Conservation (phyloP, 257 asterid genomes). For the Solanum clarkiae region DNA sequence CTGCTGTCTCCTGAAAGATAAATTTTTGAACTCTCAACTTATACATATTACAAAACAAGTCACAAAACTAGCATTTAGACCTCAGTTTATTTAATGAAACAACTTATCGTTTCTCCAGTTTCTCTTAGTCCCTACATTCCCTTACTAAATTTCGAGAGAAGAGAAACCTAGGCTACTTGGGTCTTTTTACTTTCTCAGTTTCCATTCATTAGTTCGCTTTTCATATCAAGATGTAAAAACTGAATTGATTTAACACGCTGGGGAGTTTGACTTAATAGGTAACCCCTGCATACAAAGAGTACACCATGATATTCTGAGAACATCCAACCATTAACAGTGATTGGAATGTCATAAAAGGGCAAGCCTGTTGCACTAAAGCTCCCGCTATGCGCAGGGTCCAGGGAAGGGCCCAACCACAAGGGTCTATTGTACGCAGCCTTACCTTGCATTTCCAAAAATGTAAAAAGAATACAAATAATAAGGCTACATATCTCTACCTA, state of each 20-base stretch:
- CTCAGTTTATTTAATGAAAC: background rate
- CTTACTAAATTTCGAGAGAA: background rate
- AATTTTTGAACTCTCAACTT: background rate
- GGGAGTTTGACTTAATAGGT: background rate
- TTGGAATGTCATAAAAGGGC: background rate
- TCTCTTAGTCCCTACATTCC: background rate
- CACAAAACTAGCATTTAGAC: background rate
- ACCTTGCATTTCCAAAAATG: background rate
- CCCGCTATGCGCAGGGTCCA: no score
- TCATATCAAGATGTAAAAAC: background rate
- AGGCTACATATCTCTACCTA: background rate
- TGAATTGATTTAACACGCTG: background rate
- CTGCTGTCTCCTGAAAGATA: background rate
- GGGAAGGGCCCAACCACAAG: background rate
- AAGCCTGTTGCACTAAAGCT: no score
- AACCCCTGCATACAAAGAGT: background rate
- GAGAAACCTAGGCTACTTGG: background rate
- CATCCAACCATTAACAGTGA: background rate
- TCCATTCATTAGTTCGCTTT: background rate
- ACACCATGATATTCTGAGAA: background rate
- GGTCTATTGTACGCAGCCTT: background rate
- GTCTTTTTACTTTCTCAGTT: background rate
- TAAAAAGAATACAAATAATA: background rate
- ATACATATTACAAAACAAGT: background rate
- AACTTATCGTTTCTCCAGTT: background rate